Evolutionary conservation across 2,329 filamentous ascomycete species (phyloP), one percentile per base, ranked within the genome.

Genomic region (Verticillium klebahnii): DNA sequence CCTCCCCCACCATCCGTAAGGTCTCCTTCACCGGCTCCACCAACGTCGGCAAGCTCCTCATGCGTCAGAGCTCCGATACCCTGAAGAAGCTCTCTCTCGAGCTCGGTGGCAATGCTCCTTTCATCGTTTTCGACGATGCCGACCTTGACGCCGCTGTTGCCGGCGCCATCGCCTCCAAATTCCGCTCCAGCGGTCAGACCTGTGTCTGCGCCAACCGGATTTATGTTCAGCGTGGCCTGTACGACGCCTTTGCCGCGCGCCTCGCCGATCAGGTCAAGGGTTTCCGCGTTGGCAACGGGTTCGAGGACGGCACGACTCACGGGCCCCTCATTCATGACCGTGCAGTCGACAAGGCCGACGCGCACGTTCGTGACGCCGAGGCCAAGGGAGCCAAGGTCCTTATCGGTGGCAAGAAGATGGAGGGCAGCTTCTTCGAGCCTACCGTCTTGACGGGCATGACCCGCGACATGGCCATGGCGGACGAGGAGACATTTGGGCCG

Each of bases 101-200:
- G 74, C 89, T 98, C 1, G 94, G 94, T 60, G 95, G 94, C 57
- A 98, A 98, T 74, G 91, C 94, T 0, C 94, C 94, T 1, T 96
- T 97, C 73, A 97, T 98, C 67, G 92, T 98, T 37, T 98, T 98
- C 71, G 93, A 98, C 71, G 94, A 98, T 71, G 91, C 94, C 23
- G 92, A 98, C 72, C 78, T 98, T 23, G 93, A 97, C 63, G 79
- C 81, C 5, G 95, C 95, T 2, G 92, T 98, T 1, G 79, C 86
- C 0, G 94, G 93, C 31, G 93, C 93, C 57, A 85, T 98, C 60
- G 80, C 88, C 29, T 93, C 87, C 70, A 99, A 98, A 76, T 98
- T 98, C 86, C 90, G 95, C 60, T 92, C 89, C 40, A 96, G 92
- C 0, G 95, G 95, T 39, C 95, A 99, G 81, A 98, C 95, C 0